Base-by-base conservation (phyloP, 371 early-diverging fungal genomes). In the Actinomortierella ambigua region DNA sequence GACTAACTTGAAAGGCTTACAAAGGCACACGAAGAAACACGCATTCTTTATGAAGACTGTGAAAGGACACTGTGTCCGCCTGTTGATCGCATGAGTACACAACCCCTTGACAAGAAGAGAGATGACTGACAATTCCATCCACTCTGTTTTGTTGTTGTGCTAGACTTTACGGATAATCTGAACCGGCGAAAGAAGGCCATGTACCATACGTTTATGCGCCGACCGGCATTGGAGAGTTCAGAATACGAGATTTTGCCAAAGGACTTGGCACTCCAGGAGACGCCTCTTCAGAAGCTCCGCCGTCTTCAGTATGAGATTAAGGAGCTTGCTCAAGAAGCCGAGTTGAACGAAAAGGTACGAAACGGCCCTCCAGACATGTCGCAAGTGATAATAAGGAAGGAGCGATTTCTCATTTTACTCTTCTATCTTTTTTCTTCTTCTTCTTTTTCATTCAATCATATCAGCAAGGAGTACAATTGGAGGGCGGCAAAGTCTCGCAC, bases 221-320 rank as follows among this genome's bases (percentile, higher is more conserved):
- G 82, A 39, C 79, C 85, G 26, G 80, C 79, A 50, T 53, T 86
- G 54, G 88, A 87, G 46, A 83, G 85, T 22, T 77, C 68, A 47
- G 89, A 87, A 64, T 88, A 86, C 65, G 89, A 88, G 70, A 76
- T 87, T 24, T 49, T 88, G 55, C 86, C 87, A 3, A 82, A 80
- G 60, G 82, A 86, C 5, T 63, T 81, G 53, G 64, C 69, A 34
- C 69, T 90, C 39, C 78, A 82, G 53, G 95, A 94, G 61, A 91
- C 93, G 0, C 79, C 88, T 41, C 68, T 89, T 29, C 92, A 94
- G 66, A 85, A 88, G 63, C 75, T 93, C 24, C 86, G 91, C 27
- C 85, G 95, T 27, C 83, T 95, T 42, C 85, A 89, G 77, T 90
- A 79, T 63, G 95, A 95, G 69, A 89, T 90, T 3, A 88, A 91